Evolutionary conservation across 179 eudicot species (phyloP).

Genomic region (Spergularia azorica): DNA sequence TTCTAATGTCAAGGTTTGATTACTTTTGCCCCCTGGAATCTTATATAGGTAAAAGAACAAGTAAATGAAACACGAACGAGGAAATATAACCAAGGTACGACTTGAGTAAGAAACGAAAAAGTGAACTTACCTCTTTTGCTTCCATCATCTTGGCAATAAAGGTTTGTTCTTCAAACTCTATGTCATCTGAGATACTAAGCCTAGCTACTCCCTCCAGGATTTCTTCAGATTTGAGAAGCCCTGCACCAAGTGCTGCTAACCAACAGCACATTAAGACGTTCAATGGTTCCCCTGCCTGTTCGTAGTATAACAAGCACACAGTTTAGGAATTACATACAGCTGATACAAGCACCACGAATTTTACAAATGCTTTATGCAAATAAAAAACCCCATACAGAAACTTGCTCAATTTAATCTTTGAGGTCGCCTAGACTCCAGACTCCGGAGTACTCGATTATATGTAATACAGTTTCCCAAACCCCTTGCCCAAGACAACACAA

Average conservation of each 20-base stretch:
- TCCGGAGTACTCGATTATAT: too few species aligned
- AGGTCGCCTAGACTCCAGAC: background rate
- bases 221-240: slow-evolving; percentile 93
- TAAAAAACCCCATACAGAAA: background rate
- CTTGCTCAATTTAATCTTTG: background rate
- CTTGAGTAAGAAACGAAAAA: background rate
- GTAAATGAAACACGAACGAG: too few species aligned
- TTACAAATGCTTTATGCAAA: background rate
- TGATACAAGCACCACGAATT: background rate
- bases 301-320: slow-evolving; percentile 14
- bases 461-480: too few species aligned
- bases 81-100: background rate
- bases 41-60: too few species aligned
- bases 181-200: slow-evolving; percentile 73
- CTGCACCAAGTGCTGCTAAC: slow-evolving; percentile 96
- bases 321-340: background rate
- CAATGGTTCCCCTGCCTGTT: slow-evolving; percentile 73
- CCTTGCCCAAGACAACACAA: too few species aligned
- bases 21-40: too few species aligned
- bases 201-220: slow-evolving; percentile 90
- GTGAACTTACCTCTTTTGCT: slow-evolving; percentile 71
- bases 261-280: slow-evolving; percentile 85
- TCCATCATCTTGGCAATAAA: slow-evolving; percentile 81
- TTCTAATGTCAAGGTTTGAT: too few species aligned
- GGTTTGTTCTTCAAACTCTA: slow-evolving; percentile 89